A percentile compares a stretch with the other conserved stretches of the same genome.
phyloP scores from a whole-genome alignment of 116 monocot genomes.

The Thalassia testudinum region DNA sequence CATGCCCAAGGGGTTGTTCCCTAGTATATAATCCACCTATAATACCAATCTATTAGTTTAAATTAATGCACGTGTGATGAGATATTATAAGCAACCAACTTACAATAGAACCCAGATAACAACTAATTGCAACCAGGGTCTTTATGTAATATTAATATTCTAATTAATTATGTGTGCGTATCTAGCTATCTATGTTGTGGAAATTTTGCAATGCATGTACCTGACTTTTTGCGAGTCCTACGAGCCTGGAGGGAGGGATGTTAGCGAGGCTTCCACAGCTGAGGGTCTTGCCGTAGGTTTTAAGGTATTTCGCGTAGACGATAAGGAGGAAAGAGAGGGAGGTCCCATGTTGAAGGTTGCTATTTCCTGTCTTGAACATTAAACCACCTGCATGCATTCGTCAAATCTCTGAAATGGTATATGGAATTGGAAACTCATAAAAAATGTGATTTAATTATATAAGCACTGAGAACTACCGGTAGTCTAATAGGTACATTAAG shows the following conservation, averaged over 20 bases:
- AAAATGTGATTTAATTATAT: no score
- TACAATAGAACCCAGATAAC: no score
- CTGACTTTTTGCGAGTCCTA: conserved; percentile 23
- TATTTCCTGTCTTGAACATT: conserved; percentile 24
- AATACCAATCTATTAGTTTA: neutral
- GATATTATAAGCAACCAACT: no score
- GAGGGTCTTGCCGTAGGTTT: neutral
- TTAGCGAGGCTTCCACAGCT: conserved; percentile 1
- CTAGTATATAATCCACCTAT: conserved; percentile 39
- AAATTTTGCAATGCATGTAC: conserved; percentile 7
- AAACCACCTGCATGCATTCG: conserved; percentile 25
- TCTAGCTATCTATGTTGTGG: no score
- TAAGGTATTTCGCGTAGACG: conserved; percentile 17
- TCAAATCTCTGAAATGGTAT: no score
- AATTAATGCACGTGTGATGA: no score
- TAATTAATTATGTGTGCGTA: no score
- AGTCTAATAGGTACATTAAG: no score
- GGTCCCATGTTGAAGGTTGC: conserved; percentile 37
- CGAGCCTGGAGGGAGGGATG: conserved; percentile 9
- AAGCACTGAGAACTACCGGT: no score
- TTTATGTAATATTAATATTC: no score
- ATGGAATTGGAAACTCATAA: no score
- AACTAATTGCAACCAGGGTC: no score
- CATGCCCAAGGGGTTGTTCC: conserved; percentile 23
- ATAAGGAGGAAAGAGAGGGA: conserved; percentile 31